phyloP scores from a whole-genome alignment of 805 yeast genomes.

The Lipomyces yamanashiensis region DNA sequence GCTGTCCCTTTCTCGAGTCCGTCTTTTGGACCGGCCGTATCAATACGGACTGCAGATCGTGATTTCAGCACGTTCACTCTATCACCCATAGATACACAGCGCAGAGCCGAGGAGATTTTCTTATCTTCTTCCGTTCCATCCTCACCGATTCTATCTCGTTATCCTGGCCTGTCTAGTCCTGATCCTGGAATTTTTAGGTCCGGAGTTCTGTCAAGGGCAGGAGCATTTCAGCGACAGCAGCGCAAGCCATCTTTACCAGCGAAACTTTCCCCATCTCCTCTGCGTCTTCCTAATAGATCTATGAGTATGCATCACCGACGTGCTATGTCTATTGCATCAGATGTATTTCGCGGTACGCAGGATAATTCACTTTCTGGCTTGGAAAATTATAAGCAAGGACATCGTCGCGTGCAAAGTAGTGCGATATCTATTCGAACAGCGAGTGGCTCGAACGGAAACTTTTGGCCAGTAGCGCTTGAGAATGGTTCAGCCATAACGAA shows the following conservation, averaged over 20 bases:
- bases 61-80: constrained; percentile 7
- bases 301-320: constrained; percentile 5
- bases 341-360: not conserved
- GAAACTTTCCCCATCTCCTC: not conserved
- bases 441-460: not conserved
- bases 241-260: not conserved
- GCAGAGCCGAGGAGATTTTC: constrained; percentile 26
- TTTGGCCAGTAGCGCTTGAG: not conserved
- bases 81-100: constrained; percentile 28
- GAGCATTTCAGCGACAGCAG: constrained; percentile 7
- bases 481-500: not conserved
- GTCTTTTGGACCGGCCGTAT: not conserved
- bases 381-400: not conserved
- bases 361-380: not conserved
- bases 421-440: constrained; percentile 8
- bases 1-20: constrained; percentile 29
- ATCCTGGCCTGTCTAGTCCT: not conserved
- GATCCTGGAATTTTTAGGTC: constrained; percentile 3
- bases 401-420: constrained; percentile 4
- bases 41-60: not conserved
- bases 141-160: constrained; percentile 1
- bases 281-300: not conserved
- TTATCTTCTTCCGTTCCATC: constrained; percentile 11
- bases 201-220: constrained; percentile 17
- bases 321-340: not conserved